phyloP scores from a whole-genome alignment of 208 protist species.

The Novymonas esmeraldas region DNA sequence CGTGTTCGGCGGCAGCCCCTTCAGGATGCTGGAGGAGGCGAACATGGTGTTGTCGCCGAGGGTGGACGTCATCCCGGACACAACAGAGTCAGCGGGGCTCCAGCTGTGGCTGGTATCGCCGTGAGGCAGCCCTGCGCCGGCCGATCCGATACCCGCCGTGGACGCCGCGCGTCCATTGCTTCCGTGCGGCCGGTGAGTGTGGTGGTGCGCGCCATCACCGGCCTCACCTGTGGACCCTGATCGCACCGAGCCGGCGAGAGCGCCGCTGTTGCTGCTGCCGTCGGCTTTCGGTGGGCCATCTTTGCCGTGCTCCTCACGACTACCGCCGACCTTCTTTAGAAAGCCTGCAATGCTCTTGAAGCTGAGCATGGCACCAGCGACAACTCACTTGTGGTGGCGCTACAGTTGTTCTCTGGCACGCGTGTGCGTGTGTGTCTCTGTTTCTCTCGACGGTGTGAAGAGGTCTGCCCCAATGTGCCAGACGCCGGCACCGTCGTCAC shows the following conservation, averaged over 20 bases:
- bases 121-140: background rate
- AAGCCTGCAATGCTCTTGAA: constrained; percentile 59
- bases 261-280: background rate
- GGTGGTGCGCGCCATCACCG: constrained; percentile 1
- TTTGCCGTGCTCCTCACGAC: constrained; percentile 20
- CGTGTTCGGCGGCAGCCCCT: constrained; percentile 51
- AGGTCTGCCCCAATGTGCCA: no score
- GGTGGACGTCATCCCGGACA: constrained; percentile 29
- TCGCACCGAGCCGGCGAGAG: background rate
- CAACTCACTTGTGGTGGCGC: no score
- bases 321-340: constrained; percentile 53
- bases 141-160: background rate
- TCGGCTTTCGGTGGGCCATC: constrained; percentile 5
- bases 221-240: background rate
- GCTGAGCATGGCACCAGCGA: constrained; percentile 48
- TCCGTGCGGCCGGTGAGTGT: background rate
- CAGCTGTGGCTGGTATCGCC: constrained; percentile 2
- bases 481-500: no score
- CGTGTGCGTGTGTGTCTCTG: background rate
- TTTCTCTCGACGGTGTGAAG: background rate
- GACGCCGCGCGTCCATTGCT: background rate
- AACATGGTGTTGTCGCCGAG: constrained; percentile 38
- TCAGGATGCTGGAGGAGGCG: constrained; percentile 36
- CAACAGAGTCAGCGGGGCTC: constrained; percentile 18
- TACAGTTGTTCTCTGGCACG: no score